phyloP scores from a whole-genome alignment of 2,329 filamentous ascomycete genomes.

The Phaeophleospora eucalypticola region DNA sequence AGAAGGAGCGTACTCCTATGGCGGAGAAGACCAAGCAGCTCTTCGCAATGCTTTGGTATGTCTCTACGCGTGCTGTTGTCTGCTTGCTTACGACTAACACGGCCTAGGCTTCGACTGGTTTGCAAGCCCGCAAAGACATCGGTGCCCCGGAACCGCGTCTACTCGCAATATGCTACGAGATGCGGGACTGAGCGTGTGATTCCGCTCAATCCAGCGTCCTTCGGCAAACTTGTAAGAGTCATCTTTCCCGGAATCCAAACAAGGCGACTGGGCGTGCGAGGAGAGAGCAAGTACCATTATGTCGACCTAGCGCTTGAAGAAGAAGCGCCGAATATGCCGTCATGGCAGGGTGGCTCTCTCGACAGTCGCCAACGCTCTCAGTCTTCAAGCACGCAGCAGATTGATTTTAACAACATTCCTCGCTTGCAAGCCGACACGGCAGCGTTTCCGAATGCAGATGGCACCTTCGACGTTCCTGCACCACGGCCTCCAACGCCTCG shows the following conservation, averaged over 20 bases:
- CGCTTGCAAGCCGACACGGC: slow-evolving; percentile 47
- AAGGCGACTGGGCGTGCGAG: slow-evolving; percentile 81
- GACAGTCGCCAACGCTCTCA: slow-evolving; percentile 28
- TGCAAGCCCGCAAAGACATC: slow-evolving; percentile 75
- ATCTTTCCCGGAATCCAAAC: slow-evolving; percentile 95
- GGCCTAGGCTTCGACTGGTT: slow-evolving; percentile 64
- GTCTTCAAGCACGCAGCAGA: slow-evolving; percentile 29
- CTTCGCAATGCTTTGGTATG: slow-evolving; percentile 84
- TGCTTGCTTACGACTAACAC: slow-evolving; percentile 24
- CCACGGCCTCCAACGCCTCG: slow-evolving; percentile 29
- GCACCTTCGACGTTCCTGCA: slow-evolving; percentile 26
- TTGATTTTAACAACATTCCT: slow-evolving; percentile 40
- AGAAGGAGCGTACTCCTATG: slow-evolving; percentile 74
- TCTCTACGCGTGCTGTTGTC: slow-evolving; percentile 13
- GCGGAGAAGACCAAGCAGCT: slow-evolving; percentile 80
- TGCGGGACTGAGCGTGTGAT: slow-evolving; percentile 93
- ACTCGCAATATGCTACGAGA: slow-evolving; percentile 88
- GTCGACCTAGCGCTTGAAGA: slow-evolving; percentile 51
- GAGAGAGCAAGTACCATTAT: slow-evolving; percentile 98
- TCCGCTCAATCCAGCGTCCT: slow-evolving; percentile 92
- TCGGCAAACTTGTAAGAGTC: slow-evolving; percentile 93
- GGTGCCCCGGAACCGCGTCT: slow-evolving; percentile 87
- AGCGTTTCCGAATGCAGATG: slow-evolving; percentile 40
- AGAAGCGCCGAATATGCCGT: slow-evolving; percentile 33
- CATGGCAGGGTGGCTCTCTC: slow-evolving; percentile 19